Conservation (phyloP, 2,329 filamentous ascomycete species). For the Penicillium verrucosum region DNA sequence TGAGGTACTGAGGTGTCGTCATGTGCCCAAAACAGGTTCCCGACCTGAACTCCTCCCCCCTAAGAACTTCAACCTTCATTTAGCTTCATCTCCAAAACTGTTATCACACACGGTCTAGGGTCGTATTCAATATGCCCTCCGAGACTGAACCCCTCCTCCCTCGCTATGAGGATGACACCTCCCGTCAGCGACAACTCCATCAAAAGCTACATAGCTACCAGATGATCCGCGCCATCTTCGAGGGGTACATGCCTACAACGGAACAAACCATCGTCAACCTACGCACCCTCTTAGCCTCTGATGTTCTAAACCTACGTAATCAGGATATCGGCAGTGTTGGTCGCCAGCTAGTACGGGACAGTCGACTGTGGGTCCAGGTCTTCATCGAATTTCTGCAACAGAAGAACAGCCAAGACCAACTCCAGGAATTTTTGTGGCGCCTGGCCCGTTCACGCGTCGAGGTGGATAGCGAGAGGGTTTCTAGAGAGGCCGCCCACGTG, state of each 20-base stretch:
- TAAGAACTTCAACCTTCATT: not conserved
- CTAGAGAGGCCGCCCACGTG: constrained; percentile 57
- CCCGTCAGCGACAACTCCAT: constrained; percentile 71
- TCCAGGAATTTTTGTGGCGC: constrained; percentile 91
- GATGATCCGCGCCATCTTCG: constrained; percentile 75
- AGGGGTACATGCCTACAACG: constrained; percentile 90
- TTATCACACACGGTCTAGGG: not conserved
- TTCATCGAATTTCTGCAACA: constrained; percentile 77
- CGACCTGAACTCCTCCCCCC: not conserved
- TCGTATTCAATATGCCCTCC: constrained; percentile 37
- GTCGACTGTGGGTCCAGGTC: constrained; percentile 70
- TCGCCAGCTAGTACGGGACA: constrained; percentile 66
- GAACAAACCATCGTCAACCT: constrained; percentile 78
- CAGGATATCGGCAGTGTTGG: constrained; percentile 75
- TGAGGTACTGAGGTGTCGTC: constrained; percentile 4
- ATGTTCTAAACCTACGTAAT: constrained; percentile 72
- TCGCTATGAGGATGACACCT: constrained; percentile 70
- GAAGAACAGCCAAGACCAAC: constrained; percentile 80
- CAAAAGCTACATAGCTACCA: constrained; percentile 92
- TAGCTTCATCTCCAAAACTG: not conserved
- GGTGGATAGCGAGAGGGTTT: constrained; percentile 64
- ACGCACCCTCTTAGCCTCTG: constrained; percentile 71
- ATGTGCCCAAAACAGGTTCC: constrained; percentile 13
- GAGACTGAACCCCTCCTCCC: constrained; percentile 79
- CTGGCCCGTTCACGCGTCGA: constrained; percentile 69